Conservation (phyloP, 2,329 filamentous ascomycete species). For the Cladosporium cucumerinum region DNA sequence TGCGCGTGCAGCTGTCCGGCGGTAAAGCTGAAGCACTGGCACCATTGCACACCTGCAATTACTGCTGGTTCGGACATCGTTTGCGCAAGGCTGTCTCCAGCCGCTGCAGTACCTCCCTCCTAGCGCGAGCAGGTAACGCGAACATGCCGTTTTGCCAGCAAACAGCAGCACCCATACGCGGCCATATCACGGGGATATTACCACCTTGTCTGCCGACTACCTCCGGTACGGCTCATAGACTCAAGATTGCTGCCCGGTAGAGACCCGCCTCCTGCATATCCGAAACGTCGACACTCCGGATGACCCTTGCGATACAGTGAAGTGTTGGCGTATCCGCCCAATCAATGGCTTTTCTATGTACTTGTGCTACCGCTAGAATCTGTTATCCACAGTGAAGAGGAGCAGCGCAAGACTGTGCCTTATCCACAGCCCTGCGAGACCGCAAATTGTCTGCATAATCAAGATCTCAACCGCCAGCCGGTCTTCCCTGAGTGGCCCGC, state of each 20-base stretch:
- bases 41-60: not conserved
- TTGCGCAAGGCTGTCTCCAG: not conserved
- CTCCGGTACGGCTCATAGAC: not conserved
- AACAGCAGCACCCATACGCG: not conserved
- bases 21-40: conserved; percentile 1
- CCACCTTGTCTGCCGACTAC: not conserved
- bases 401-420: conserved; percentile 81
- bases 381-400: conserved; percentile 87
- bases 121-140: not conserved
- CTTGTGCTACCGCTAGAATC: conserved; percentile 21
- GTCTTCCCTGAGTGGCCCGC: conserved; percentile 86
- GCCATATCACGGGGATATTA: not conserved
- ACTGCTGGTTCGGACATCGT: not conserved
- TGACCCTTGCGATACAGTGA: not conserved
- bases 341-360: conserved; percentile 7
- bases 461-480: conserved; percentile 75
- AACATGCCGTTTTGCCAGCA: not conserved
- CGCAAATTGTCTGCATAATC: conserved; percentile 70
- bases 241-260: not conserved
- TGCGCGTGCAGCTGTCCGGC: not conserved
- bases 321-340: not conserved
- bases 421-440: conserved; percentile 78
- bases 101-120: not conserved
- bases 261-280: conserved; percentile 5
- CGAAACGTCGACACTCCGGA: conserved; percentile 2